Percentiles rank a stretch among this genome's conserved stretches.
Conservation (phyloP, 2,329 filamentous ascomycete genomes). For the Metarhizium brunneum region DNA sequence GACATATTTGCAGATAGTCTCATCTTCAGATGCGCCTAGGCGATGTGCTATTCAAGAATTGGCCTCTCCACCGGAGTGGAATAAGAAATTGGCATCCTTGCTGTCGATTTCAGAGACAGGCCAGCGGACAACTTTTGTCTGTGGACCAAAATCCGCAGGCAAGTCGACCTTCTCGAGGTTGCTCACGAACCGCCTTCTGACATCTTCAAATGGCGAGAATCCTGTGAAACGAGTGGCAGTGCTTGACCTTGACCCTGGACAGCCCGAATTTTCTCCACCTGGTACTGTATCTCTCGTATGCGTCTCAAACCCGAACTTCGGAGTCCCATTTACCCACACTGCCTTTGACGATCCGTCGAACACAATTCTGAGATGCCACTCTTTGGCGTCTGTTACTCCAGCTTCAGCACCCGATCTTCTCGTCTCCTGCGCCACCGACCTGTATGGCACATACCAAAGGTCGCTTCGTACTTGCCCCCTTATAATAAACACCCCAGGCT, state of each 20-base stretch:
- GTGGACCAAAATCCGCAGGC: constrained; percentile 62
- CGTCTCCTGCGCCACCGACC: constrained; percentile 51
- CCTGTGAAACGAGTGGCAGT: constrained; percentile 34
- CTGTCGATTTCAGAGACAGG: constrained; percentile 17
- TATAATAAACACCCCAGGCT: constrained; percentile 66
- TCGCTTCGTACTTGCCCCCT: constrained; percentile 41
- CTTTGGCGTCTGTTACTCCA: constrained; percentile 55
- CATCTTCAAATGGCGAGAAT: constrained; percentile 17
- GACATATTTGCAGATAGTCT: constrained; percentile 35
- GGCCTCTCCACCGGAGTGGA: constrained; percentile 50
- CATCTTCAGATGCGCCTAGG: constrained; percentile 42
- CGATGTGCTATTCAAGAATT: constrained; percentile 43
- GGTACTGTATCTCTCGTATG: constrained; percentile 61
- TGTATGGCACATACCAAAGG: constrained; percentile 49
- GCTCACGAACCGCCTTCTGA: constrained; percentile 58
- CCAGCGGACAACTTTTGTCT: constrained; percentile 44
- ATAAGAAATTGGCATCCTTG: constrained; percentile 44
- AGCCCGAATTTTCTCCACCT: constrained; percentile 64
- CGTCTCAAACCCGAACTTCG: constrained; percentile 51
- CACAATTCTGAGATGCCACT: constrained; percentile 50
- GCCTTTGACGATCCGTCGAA: constrained; percentile 21
- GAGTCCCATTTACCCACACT: constrained; percentile 57
- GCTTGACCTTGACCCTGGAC: constrained; percentile 70
- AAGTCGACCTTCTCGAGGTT: constrained; percentile 67
- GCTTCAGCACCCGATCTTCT: constrained; percentile 60